Base-by-base conservation (phyloP, 192 early-diverging fungal species). In the Coemansia aciculifera region DNA sequence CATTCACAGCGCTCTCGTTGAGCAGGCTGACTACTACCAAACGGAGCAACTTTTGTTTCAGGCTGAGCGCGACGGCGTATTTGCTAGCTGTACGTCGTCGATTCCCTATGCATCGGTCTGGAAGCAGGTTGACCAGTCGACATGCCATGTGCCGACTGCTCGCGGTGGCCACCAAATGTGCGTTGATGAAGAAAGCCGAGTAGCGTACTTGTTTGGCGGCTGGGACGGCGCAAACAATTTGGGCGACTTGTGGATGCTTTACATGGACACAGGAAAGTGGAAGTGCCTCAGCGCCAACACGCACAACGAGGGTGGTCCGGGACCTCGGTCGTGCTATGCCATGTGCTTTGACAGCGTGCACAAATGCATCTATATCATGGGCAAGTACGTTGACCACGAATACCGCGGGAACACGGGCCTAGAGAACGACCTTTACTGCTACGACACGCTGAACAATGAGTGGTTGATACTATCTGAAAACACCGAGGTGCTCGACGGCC, bases 101-200 rank as follows among this genome's bases (percentile, higher is more conserved):
- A 86, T 86, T 44, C 80, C 87, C 29, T 96, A 96, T 77, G 88
- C 82, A 34, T 87, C 93, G 2, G 54, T 65, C 15, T 97, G 95
- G 95, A 84, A 66, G 32, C 71, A 34, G 7, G 59, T 75, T 3
- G 69, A 57, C 15, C 61, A 68, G 23, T 19, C 43, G 8, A 19
- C 67, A 11, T 61, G 44, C 51, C 39, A 48, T 3, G 67, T 73
- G 36, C 92, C 91, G 15, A 72, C 86, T 27, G 87, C 89, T 34
- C 85, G 97, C 46, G 96, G 96, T 48, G 97, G 96, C 6, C 97
- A 99, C 78, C 97, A 98, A 74, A 96, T 98, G 96, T 94, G 91
- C 68, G 88, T 98, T 24, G 95, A 99, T 73, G 81, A 84, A 9
- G 87, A 90, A 15, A 68, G 84, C 49, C 77, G 90, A 21, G 69